Conservation (phyloP, 2,329 filamentous ascomycete genomes). For the Cladosporium cucumerinum region DNA sequence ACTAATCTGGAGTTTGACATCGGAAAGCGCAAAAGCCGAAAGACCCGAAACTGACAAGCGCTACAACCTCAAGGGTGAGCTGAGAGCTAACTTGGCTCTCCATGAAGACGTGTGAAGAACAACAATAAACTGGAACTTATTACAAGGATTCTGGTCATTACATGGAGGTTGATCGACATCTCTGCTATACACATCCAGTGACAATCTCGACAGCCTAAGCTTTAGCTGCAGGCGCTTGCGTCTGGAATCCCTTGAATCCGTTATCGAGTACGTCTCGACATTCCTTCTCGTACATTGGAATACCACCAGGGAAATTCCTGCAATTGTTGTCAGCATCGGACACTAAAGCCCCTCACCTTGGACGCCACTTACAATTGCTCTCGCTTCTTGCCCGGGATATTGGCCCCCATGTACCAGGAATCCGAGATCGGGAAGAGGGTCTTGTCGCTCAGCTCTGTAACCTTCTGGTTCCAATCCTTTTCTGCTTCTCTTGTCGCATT, state of each 20-base stretch:
- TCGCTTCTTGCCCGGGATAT: slow-evolving; percentile 42
- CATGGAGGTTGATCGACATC: background rate
- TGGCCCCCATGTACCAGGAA: slow-evolving; percentile 40
- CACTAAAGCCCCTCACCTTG: background rate
- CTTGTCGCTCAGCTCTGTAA: slow-evolving; percentile 29
- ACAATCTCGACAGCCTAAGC: background rate
- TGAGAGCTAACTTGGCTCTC: background rate
- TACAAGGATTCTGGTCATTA: background rate
- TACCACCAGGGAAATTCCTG: slow-evolving; percentile 40
- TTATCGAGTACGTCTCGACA: slow-evolving; percentile 37
- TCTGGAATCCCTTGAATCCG: slow-evolving; percentile 26
- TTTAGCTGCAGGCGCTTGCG: slow-evolving; percentile 9
- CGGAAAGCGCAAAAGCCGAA: background rate
- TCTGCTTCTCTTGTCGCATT: slow-evolving; percentile 43
- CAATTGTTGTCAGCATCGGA: background rate
- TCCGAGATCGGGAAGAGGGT: slow-evolving; percentile 32
- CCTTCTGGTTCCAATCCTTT: slow-evolving; percentile 39
- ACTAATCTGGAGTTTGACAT: slow-evolving; percentile 1
- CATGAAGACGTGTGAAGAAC: background rate
- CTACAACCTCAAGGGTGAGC: background rate
- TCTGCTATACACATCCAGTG: background rate
- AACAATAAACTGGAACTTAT: background rate
- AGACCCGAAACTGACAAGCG: background rate
- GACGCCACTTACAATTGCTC: slow-evolving; percentile 6
- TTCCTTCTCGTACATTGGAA: slow-evolving; percentile 37